phyloP scores from a whole-genome alignment of 805 yeast genomes.

The Tetrapisispora namnaoensis region DNA sequence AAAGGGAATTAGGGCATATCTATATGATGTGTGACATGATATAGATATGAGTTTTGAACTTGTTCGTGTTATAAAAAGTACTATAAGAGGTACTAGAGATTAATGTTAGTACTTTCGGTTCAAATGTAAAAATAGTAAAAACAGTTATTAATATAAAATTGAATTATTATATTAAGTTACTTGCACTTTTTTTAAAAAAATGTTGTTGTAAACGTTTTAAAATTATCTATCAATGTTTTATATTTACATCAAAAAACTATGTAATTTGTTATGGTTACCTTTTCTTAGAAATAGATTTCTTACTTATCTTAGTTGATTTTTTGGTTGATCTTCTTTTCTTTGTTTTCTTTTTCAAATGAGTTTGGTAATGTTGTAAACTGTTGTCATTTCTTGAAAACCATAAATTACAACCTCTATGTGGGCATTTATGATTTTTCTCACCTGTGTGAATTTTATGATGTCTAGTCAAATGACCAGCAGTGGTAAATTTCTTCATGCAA shows the following conservation, averaged over 20 bases:
- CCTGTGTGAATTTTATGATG: conserved; percentile 89
- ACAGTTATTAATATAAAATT: too few species aligned
- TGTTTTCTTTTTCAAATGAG: conserved; percentile 48
- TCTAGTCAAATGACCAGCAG: conserved; percentile 86
- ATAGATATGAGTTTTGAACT: too few species aligned
- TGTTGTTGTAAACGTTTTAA: neutral
- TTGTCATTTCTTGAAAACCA: conserved; percentile 87
- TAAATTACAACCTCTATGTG: conserved; percentile 72
- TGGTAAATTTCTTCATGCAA: conserved; percentile 46
- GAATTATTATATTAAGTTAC: too few species aligned
- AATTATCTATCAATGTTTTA: neutral
- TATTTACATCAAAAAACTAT: neutral
- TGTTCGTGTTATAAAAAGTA: too few species aligned
- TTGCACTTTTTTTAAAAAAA: too few species aligned
- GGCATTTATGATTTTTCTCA: conserved; percentile 77
- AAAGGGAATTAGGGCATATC: too few species aligned
- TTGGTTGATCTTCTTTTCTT: neutral
- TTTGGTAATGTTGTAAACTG: conserved; percentile 85
- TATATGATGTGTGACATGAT: too few species aligned
- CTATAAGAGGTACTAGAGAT: too few species aligned
- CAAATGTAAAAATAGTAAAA: too few species aligned
- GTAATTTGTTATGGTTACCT: neutral
- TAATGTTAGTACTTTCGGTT: too few species aligned
- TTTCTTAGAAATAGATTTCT: neutral
- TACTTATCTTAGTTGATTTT: neutral